Conservation (phyloP, 1,284 basidiomycete species). For the Heterobasidion irregulare region DNA sequence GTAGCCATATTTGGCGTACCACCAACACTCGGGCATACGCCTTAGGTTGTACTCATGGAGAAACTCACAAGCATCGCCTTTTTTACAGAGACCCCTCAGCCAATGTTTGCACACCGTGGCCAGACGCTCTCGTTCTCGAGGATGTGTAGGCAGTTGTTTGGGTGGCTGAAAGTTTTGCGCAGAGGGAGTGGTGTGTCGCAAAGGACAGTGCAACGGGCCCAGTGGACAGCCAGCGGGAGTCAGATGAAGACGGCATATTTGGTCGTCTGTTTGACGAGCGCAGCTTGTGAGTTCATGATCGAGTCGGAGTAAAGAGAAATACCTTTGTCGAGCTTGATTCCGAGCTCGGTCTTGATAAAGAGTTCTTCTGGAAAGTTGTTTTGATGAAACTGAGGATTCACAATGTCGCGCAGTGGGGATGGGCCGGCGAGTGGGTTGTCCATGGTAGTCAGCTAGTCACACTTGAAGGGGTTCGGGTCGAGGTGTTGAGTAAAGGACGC, state of each 20-base stretch:
- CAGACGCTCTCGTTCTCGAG: slow-evolving; percentile 78
- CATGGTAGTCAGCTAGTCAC: slow-evolving; percentile 12
- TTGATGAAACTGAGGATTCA: slow-evolving; percentile 89
- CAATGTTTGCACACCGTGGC: slow-evolving; percentile 99
- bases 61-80: slow-evolving; percentile 97
- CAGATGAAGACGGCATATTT: slow-evolving; percentile 82
- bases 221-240: slow-evolving; percentile 81
- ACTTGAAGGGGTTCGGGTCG: too few relatives aligned
- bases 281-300: not conserved
- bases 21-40: slow-evolving; percentile 99
- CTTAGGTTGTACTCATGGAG: slow-evolving; percentile 98
- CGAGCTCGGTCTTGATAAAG: slow-evolving; percentile 79
- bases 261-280: slow-evolving; percentile 53
- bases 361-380: slow-evolving; percentile 82
- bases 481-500: too few relatives aligned
- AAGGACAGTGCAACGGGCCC: slow-evolving; percentile 80
- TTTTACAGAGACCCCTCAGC: slow-evolving; percentile 97
- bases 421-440: slow-evolving; percentile 54
- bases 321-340: slow-evolving; percentile 92
- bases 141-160: slow-evolving; percentile 72
- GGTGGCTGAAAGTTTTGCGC: slow-evolving; percentile 82
- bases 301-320: slow-evolving; percentile 13
- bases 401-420: slow-evolving; percentile 63
- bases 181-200: slow-evolving; percentile 85
- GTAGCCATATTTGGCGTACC: slow-evolving; percentile 97